Base-by-base conservation (phyloP, 768 basidiomycete genomes). In the Boletus reticuloceps region DNA sequence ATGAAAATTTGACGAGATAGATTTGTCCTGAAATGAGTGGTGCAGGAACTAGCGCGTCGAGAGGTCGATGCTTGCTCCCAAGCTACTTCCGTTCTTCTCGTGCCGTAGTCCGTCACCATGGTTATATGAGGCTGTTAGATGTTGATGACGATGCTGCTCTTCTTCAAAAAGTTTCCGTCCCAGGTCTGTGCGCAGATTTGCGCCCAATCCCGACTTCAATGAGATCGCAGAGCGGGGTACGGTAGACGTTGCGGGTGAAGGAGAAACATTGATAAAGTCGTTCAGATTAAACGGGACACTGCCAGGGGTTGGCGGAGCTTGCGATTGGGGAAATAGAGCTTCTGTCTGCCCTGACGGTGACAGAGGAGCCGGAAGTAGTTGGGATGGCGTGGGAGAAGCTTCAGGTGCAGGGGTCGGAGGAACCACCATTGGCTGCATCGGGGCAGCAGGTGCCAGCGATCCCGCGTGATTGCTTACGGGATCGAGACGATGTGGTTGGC, bases 211-310 rank as follows among this genome's bases (percentile, higher is more conserved):
- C 22, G 69, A 64, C 60, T 62, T 63, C 62, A 65, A 63, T 61
- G 50, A 67, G 25, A 72, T 64, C n/a, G 71, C 58, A 45, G 69
- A 66, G 32, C 63, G 73, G 11, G 64, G 64, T 44, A 70, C 63
- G 2, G 66, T 53, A 14, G 69, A 72, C 16, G 77, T 69, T 13
- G 77, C 74, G 6, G 85, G 83, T 4, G 85, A 84, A 14, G 86
- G 86, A 25, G 87, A 88, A 37, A 84, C 84, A 60, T 89, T 83
- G 64, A 89, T 82, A 66, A 83, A 90, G 54, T 89, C 88, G 59
- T 79, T 80, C 55, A 88, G 75, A 67, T 88, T 85, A 71, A 89
- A 88, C 70, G 62, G 70, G 61, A 59, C 70, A 38, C 60, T 62
- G 37, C 58, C 71, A 27, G 74, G 74, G 4, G 74, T 74, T 8